Evolutionary conservation across 495 filamentous ascomycete genomes (phyloP), one percentile per base, ranked within the genome.

Genomic region (Aspergillus incahuasiensis): DNA sequence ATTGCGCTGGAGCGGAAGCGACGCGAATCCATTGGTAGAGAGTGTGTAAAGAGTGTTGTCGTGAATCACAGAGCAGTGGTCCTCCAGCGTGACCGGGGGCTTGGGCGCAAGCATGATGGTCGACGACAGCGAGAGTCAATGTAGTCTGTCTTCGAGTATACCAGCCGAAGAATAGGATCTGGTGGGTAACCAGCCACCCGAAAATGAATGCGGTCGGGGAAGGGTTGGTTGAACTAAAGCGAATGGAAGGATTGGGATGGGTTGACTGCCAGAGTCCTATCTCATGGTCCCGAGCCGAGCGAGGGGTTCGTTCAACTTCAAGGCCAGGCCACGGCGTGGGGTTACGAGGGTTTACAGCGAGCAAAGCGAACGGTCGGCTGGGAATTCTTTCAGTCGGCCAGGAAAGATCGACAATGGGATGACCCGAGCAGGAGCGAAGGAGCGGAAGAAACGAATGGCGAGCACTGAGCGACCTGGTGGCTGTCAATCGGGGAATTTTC

Each of bases 1-100:
- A 51, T 90, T 88, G 52, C 83, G 61, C 57, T 77, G 63, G 57
- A 98, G 74, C 18, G 75, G 70, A 35, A 97, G 72, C 5, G 87
- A 86, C 63, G 89, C 85, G 54, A 98, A 91, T 20, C 86, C 89
- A 47, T 79, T 70, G 18, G 82, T 66, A 35, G 90, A 88, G 63
- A 90, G 97, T 11, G 85, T 84, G 73, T 96, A 98, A 15, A 98
- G 82, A 16, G 86, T 94, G 69, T 88, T 84, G 67, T 92, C 78
- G 71, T 88, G 76, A 50, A 98, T 80, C 54, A 86, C 82, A 15
- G 91, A 94, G 72, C 94, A 98, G 62, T 86, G 82, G 72, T 86
- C 84, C 61, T 81, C 79, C 59, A 96, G 74, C 57, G 81, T 67
- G 57, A 82, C 74, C 12, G 76, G 75, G 53, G 91, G 91, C 62